Percentiles rank a stretch among this genome's conserved stretches.
These are phyloP conservation scores for Ustilago sp. DNA, from an alignment of 1,284 basidiomycete species.

Conservation along the genomic window DNA sequence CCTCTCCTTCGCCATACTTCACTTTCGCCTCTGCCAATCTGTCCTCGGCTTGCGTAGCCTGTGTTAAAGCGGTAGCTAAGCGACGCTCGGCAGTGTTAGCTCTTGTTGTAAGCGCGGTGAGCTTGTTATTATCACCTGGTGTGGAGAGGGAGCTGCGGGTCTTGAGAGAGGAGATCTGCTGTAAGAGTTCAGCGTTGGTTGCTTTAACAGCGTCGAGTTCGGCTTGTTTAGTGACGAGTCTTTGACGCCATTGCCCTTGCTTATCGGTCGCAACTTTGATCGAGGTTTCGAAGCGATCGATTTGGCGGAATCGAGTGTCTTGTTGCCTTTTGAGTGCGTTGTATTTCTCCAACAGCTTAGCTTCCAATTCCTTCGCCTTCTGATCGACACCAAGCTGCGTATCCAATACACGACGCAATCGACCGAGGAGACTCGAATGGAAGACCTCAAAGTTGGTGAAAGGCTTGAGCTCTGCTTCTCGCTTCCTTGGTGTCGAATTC, in stretches of 20 bases:
- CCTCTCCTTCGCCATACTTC: conserved; percentile 58
- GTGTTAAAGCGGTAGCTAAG: conserved; percentile 82
- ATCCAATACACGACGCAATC: conserved; percentile 83
- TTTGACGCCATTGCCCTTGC: conserved; percentile 86
- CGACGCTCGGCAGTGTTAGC: conserved; percentile 76
- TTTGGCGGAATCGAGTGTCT: conserved; percentile 87
- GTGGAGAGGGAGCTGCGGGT: conserved; percentile 69
- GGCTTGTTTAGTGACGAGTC: conserved; percentile 83
- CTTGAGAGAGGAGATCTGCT: conserved; percentile 78
- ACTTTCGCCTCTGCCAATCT: conserved; percentile 84
- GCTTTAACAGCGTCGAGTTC: conserved; percentile 78
- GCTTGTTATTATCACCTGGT: conserved; percentile 54
- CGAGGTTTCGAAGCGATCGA: conserved; percentile 91
- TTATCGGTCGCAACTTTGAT: conserved; percentile 86
- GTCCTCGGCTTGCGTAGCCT: conserved; percentile 83
- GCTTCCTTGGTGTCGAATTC: conserved; percentile 70
- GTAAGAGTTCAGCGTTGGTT: conserved; percentile 80
- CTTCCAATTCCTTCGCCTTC: conserved; percentile 83
- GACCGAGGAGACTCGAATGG: conserved; percentile 90
- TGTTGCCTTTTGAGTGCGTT: conserved; percentile 86
- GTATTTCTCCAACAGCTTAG: conserved; percentile 77
- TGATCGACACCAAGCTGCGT: conserved; percentile 88
- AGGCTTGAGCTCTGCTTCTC: conserved; percentile 81
- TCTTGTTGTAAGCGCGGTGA: conserved; percentile 53
- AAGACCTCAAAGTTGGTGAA: conserved; percentile 94